A percentile compares a stretch with the other conserved stretches of the same genome.
phyloP scores from a whole-genome alignment of 1,284 basidiomycete species.

The Ceratobasidium papillatum region DNA sequence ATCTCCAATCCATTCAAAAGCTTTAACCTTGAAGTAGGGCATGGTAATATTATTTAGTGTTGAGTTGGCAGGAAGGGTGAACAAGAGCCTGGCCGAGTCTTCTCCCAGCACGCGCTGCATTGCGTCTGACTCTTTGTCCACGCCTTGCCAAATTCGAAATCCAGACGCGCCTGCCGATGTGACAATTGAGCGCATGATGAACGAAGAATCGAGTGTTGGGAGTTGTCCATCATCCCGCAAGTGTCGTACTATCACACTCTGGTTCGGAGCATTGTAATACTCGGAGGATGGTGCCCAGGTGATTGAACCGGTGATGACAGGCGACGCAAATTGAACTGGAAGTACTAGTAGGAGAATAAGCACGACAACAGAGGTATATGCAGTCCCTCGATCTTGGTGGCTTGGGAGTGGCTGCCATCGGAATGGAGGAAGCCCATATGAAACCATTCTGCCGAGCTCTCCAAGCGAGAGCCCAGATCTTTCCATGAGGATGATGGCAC shows the following conservation, averaged over 20 bases:
- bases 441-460: conserved; percentile 5
- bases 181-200: neutral
- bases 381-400: neutral
- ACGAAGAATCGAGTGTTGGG: neutral
- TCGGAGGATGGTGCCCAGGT: neutral
- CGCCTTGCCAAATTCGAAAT: neutral
- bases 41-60: conserved; percentile 9
- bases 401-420: neutral
- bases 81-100: neutral
- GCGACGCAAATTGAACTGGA: neutral
- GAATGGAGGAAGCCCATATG: neutral
- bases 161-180: neutral
- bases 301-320: conserved; percentile 15
- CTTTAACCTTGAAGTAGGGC: conserved; percentile 9
- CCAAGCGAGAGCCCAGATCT: neutral
- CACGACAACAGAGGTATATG: neutral
- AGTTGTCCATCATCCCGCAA: neutral
- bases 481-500: conserved; percentile 20
- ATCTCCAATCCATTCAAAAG: conserved; percentile 4
- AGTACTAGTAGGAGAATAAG: neutral
- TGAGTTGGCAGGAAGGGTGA: conserved; percentile 8
- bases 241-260: neutral
- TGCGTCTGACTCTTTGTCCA: conserved; percentile 2
- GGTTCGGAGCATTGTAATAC: neutral
- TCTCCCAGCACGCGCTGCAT: neutral